phyloP scores from a whole-genome alignment of 805 yeast genomes.

The Monosporozyma unispora region DNA sequence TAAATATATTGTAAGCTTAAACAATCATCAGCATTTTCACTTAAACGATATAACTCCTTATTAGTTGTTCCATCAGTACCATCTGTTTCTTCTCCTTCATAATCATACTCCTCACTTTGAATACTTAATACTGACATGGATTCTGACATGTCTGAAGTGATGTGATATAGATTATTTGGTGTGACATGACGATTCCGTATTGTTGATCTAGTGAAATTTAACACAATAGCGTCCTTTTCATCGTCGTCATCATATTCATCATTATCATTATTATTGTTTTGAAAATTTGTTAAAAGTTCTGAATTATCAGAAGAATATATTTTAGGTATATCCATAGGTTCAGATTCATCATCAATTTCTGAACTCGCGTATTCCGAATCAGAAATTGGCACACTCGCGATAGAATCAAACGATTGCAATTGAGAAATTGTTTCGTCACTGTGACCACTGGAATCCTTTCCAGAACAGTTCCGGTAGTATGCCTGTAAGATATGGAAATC shows the following conservation, averaged over 20 bases:
- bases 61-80: neutral
- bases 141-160: neutral
- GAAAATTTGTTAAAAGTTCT: neutral
- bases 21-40: neutral
- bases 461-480: neutral
- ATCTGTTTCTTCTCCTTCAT: neutral
- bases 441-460: neutral
- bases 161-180: neutral
- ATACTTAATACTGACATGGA: neutral
- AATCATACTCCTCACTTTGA: neutral
- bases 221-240: constrained; percentile 16
- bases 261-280: neutral
- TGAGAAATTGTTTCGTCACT: neutral
- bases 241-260: constrained; percentile 6
- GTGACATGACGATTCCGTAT: neutral
- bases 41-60: neutral
- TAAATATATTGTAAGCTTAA: neutral
- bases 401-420: neutral
- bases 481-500: constrained; percentile 1
- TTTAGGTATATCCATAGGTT: neutral
- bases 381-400: neutral
- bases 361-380: neutral
- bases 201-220: constrained; percentile 11
- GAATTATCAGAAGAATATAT: neutral
- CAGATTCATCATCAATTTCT: neutral